A percentile compares a stretch with the other conserved stretches of the same genome.
These are phyloP conservation scores for Elymus sibiricus DNA, from an alignment of 176 grass and related monocot species.

Conservation along the genomic window DNA sequence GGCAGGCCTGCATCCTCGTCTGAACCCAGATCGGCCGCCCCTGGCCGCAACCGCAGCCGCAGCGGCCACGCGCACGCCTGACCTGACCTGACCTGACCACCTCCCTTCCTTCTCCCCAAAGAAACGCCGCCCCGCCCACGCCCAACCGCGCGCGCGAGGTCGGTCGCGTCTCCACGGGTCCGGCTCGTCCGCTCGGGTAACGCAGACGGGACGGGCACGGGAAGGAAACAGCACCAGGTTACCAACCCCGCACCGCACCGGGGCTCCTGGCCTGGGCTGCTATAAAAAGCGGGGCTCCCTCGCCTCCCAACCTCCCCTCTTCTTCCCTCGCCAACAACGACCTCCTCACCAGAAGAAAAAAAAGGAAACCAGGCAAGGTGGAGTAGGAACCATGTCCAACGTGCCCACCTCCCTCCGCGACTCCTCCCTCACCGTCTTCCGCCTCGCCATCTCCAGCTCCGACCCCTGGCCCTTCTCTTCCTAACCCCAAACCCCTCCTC, in stretches of 20 bases:
- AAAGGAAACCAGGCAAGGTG: not conserved
- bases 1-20: not conserved
- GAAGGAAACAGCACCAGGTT: not conserved
- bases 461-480: constrained; percentile 55
- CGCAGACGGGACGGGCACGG: not conserved
- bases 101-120: not conserved
- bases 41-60: not conserved
- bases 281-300: constrained; percentile 24
- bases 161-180: not conserved
- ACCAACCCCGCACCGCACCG: not conserved
- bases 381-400: constrained; percentile 62
- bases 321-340: not conserved
- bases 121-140: not conserved
- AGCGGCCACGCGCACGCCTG: not conserved
- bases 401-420: constrained; percentile 65
- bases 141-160: not conserved
- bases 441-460: constrained; percentile 73
- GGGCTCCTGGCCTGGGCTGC: not conserved
- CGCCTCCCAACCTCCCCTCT: not conserved
- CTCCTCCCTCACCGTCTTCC: constrained; percentile 76
- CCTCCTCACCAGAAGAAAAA: too few relatives aligned
- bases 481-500: not conserved
- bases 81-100: not conserved
- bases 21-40: not conserved
- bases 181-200: not conserved